phyloP scores from a whole-genome alignment of 2,329 filamentous ascomycete genomes.

The Xylaria sp. region DNA sequence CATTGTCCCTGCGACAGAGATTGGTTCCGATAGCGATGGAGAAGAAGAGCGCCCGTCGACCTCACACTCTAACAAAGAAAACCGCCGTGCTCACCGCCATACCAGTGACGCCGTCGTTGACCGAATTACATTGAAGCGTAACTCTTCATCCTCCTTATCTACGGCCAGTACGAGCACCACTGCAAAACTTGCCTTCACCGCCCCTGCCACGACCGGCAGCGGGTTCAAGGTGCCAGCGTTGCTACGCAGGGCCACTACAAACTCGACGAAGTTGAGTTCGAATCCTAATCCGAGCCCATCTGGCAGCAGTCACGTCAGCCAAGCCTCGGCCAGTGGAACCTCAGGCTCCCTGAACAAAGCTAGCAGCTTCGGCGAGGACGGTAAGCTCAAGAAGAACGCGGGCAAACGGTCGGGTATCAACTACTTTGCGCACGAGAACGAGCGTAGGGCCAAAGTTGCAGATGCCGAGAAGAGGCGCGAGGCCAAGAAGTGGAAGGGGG shows the following conservation, averaged over 20 bases:
- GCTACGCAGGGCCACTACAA: constrained; percentile 78
- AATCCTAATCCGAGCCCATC: constrained; percentile 41
- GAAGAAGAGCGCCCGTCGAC: constrained; percentile 51
- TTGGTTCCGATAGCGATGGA: constrained; percentile 65
- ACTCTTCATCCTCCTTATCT: constrained; percentile 44
- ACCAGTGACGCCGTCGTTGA: constrained; percentile 69
- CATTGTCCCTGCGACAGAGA: constrained; percentile 60
- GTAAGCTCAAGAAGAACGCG: constrained; percentile 70
- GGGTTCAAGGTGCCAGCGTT: constrained; percentile 77
- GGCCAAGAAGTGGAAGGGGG: constrained; percentile 67
- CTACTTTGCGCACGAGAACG: constrained; percentile 69
- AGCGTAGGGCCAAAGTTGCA: constrained; percentile 64
- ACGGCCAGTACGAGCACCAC: constrained; percentile 36
- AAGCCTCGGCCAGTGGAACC: constrained; percentile 21
- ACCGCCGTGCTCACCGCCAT: constrained; percentile 49
- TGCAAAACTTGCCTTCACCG: constrained; percentile 67
- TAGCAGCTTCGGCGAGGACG: constrained; percentile 58
- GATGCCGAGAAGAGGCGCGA: constrained; percentile 69
- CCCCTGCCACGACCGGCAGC: constrained; percentile 54
- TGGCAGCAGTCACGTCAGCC: constrained; percentile 10
- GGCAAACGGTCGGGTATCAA: constrained; percentile 70
- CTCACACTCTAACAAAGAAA: constrained; percentile 61
- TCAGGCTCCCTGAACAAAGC: constrained; percentile 26
- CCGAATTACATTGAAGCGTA: constrained; percentile 76
- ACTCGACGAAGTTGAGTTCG: constrained; percentile 59